Evolutionary conservation across 768 basidiomycete species (phyloP).

Genomic region (Termitomyces sp.): DNA sequence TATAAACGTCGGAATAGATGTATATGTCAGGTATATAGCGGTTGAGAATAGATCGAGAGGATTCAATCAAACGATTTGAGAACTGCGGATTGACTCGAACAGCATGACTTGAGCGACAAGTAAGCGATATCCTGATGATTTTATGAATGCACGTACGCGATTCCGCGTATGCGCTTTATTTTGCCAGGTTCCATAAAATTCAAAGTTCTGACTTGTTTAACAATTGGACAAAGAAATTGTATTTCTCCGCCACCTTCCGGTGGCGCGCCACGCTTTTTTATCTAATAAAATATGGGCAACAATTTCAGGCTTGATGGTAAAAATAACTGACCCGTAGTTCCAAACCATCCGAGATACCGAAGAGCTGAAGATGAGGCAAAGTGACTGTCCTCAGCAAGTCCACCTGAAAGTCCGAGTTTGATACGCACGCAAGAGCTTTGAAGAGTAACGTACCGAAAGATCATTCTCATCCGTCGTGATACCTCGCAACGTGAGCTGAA

Average conservation of each 20-base stretch:
- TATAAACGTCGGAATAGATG: slow-evolving; percentile 97
- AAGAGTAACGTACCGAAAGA: slow-evolving; percentile 58
- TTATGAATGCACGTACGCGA: slow-evolving; percentile 61
- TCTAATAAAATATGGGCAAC: slow-evolving; percentile 39
- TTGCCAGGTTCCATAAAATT: slow-evolving; percentile 91
- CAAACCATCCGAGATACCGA: slow-evolving; percentile 85
- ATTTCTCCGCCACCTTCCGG: slow-evolving; percentile 93
- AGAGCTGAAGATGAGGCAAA: slow-evolving; percentile 83
- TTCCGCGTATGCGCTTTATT: slow-evolving; percentile 91
- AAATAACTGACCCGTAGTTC: slow-evolving; percentile 67
- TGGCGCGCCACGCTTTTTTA: slow-evolving; percentile 89
- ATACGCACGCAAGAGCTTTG: not conserved
- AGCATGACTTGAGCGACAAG: slow-evolving; percentile 61
- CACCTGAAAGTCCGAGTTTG: slow-evolving; percentile 43
- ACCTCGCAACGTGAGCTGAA: slow-evolving; percentile 78
- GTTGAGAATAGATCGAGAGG: slow-evolving; percentile 88
- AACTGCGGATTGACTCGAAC: slow-evolving; percentile 97
- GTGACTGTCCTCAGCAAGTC: slow-evolving; percentile 89
- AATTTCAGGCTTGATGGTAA: not conserved
- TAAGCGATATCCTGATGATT: not conserved
- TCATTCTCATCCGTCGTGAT: slow-evolving; percentile 93
- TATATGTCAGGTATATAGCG: slow-evolving; percentile 98
- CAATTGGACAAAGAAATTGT: slow-evolving; percentile 87
- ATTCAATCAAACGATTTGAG: slow-evolving; percentile 96
- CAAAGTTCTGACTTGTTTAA: slow-evolving; percentile 87